Percentiles rank a stretch among this genome's conserved stretches.
These are phyloP conservation scores for Karstenula rhodostoma DNA, from an alignment of 2,329 filamentous ascomycete species.

Conservation along the genomic window DNA sequence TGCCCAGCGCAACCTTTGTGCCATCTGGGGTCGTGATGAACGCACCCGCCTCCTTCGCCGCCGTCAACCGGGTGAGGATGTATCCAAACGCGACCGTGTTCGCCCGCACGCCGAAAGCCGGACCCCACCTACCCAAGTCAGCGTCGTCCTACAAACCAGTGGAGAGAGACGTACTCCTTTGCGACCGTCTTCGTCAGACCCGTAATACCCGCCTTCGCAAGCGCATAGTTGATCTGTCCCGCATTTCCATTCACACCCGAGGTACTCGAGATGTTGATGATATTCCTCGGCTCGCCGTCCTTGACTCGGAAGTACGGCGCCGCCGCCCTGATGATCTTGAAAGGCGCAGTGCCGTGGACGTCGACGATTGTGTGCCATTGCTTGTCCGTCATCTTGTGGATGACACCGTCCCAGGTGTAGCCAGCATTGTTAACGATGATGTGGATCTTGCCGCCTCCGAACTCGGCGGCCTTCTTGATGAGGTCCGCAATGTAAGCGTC, in stretches of 20 bases:
- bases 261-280: conserved; percentile 86
- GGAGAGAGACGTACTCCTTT: conserved; percentile 64
- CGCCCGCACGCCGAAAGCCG: conserved; percentile 78
- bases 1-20: conserved; percentile 55
- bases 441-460: conserved; percentile 87
- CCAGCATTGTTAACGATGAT: conserved; percentile 92
- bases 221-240: conserved; percentile 87
- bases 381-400: conserved; percentile 91
- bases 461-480: conserved; percentile 78
- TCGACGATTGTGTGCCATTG: conserved; percentile 90
- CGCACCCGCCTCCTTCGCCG: conserved; percentile 82
- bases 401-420: conserved; percentile 92
- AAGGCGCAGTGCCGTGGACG: conserved; percentile 84
- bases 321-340: conserved; percentile 79
- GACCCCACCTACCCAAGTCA: conserved; percentile 70
- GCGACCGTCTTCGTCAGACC: conserved; percentile 89
- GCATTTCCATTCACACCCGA: conserved; percentile 86
- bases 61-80: conserved; percentile 81
- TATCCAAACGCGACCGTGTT: conserved; percentile 88
- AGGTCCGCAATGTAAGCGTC: conserved; percentile 73
- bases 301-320: conserved; percentile 88
- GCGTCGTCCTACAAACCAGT: background rate
- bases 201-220: conserved; percentile 83
- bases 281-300: conserved; percentile 78
- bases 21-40: conserved; percentile 81